Percentiles rank a stretch among this genome's conserved stretches.
Conservation (phyloP, 2,329 filamentous ascomycete species). For the Plectosphaerella sp. region DNA sequence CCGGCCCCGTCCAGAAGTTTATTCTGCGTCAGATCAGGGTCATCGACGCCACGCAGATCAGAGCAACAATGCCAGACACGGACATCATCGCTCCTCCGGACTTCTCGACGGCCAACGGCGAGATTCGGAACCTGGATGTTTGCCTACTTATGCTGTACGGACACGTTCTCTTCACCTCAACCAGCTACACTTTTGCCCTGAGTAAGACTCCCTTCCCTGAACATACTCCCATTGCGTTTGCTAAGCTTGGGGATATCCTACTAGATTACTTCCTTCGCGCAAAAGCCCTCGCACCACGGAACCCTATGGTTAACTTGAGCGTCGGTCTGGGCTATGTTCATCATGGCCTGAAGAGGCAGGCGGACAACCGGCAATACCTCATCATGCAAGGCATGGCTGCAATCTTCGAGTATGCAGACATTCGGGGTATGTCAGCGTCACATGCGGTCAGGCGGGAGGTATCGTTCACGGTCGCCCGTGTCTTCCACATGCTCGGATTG, state of each 20-base stretch:
- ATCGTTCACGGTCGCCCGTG: conserved; percentile 73
- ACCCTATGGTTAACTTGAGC: conserved; percentile 74
- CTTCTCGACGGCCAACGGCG: conserved; percentile 26
- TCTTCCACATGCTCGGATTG: conserved; percentile 53
- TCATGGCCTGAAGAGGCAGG: conserved; percentile 82
- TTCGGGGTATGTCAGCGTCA: conserved; percentile 33
- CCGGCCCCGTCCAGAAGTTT: conserved; percentile 82
- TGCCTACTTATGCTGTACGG: conserved; percentile 84
- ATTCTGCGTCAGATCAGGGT: conserved; percentile 87
- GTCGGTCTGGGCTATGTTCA: conserved; percentile 84
- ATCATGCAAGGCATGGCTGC: conserved; percentile 83
- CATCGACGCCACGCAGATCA: conserved; percentile 58
- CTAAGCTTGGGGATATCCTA: not conserved
- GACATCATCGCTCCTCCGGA: conserved; percentile 20
- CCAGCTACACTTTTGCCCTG: conserved; percentile 76
- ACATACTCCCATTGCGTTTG: not conserved
- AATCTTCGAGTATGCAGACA: conserved; percentile 66
- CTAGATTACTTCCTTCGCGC: conserved; percentile 79
- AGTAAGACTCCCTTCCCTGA: conserved; percentile 40
- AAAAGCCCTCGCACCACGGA: conserved; percentile 67
- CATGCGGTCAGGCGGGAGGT: conserved; percentile 63
- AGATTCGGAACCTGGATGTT: conserved; percentile 58
- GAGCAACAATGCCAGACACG: conserved; percentile 25
- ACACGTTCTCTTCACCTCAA: conserved; percentile 80
- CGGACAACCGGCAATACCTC: conserved; percentile 84